Evolutionary conservation across 1,139 yeast species (phyloP).

Genomic region (Wickerhamomyces sp.): DNA sequence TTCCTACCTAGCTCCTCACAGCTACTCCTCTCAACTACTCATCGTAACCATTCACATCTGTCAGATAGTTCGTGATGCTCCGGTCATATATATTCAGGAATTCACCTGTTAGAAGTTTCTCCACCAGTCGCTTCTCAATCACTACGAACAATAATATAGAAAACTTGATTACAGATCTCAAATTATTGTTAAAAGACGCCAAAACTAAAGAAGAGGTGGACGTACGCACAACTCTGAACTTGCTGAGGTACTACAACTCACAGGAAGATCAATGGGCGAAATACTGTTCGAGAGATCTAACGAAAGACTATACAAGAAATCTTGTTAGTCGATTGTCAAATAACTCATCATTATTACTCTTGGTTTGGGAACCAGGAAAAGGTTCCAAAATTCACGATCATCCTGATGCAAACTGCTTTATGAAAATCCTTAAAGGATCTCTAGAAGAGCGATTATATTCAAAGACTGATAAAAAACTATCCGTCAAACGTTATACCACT

Average conservation of each 20-base stretch:
- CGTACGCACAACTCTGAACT: constrained; percentile 8
- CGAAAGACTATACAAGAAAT: constrained; percentile 41
- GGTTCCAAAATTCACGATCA: constrained; percentile 55
- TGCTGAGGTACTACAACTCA: constrained; percentile 9
- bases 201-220: constrained; percentile 7
- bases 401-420: constrained; percentile 57
- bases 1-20: too few relatives aligned
- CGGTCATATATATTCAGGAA: too few relatives aligned
- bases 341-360: constrained; percentile 46
- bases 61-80: too few relatives aligned
- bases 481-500: constrained; percentile 7
- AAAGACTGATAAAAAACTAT: constrained; percentile 21
- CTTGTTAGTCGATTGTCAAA: constrained; percentile 48
- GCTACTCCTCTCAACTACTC: too few relatives aligned
- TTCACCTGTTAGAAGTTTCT: background rate
- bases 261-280: constrained; percentile 10
- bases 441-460: constrained; percentile 44
- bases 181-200: constrained; percentile 1
- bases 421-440: constrained; percentile 49
- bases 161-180: constrained; percentile 8
- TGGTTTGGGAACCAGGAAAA: constrained; percentile 55
- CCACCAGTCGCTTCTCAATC: background rate
- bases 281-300: constrained; percentile 7
- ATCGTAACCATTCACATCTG: too few relatives aligned
- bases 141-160: constrained; percentile 4